Base-by-base conservation (phyloP, 805 yeast genomes). In the Nakazawaea wyomingensis region DNA sequence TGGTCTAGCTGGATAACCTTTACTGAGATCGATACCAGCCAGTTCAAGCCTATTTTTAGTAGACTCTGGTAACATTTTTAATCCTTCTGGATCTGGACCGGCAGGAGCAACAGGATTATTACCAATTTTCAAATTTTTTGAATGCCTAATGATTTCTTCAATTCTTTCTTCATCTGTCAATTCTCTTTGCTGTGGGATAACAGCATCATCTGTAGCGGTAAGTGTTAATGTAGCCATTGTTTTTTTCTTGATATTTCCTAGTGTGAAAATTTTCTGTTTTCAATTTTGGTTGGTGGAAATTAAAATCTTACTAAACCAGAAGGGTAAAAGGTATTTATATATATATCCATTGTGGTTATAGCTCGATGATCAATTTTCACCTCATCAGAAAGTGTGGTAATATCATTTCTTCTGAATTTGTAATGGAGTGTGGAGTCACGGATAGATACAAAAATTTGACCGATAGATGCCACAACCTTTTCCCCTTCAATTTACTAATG, bases 1-100 rank as follows among this genome's bases (percentile, higher is more conserved):
- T 6, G 73, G 71, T 45, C 65, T 54, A 14, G 52, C 54, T 13
- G 74, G 73, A 47, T 69, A 69, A 17, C 73, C 73, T 19, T 59
- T 37, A 2, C 62, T 50, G n/a, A 65, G 34, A 39, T 66, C 71
- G 47, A 68, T 53, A 10, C 67, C 68, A 29, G 58, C 57, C 39
- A 59, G 60, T 13, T 53, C 58, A 24, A 62, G 59, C 46, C 73
- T 55, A 17, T 52, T 55, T n/a, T 53, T 46, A 35, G 58, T 46
- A 6, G 51, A n/a, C 28, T 48, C 59, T 28, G 65, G 65, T 21
- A 53, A 60, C 53, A 49, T 45, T 39, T 41, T 52, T 52, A 49
- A 39, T 27, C 59, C 59, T 24, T 46, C 53, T 20, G 40, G 39
- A 35, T 34, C 40, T 21, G 44, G 44, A 19, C 44, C 44, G 5